Evolutionary conservation across 148 eudicot species (phyloP).

Genomic region (Rhododendron molle): DNA sequence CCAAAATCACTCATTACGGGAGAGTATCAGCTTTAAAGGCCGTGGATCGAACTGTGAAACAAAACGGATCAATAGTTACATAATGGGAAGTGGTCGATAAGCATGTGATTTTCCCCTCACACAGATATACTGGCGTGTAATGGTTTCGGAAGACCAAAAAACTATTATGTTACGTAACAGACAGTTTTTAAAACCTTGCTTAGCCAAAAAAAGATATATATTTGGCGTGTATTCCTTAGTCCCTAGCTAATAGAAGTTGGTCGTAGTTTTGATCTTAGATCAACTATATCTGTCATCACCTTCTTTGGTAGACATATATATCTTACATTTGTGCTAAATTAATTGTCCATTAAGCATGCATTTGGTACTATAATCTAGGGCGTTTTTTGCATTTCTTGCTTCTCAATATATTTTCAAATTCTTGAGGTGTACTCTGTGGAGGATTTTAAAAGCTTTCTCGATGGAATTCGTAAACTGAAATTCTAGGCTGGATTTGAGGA

Average conservation of each 20-base stretch:
- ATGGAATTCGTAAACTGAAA: no score
- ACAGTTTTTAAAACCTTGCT: no score
- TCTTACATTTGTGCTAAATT: background rate
- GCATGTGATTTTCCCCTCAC: background rate
- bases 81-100: background rate
- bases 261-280: background rate
- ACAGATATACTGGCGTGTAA: no score
- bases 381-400: background rate
- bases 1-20: no score
- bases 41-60: no score
- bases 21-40: no score
- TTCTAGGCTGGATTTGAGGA: no score
- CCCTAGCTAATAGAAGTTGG: background rate
- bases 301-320: background rate
- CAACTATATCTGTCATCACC: background rate
- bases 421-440: no score
- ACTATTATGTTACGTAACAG: no score
- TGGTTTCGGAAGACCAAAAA: no score
- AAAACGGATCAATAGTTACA: no score
- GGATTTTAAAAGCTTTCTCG: no score
- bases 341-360: background rate
- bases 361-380: background rate
- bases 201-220: background rate
- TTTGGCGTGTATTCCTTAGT: background rate
- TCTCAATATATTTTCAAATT: background rate